phyloP scores from a whole-genome alignment of 1,139 yeast species.

The Saccharomycopsis phalli region DNA sequence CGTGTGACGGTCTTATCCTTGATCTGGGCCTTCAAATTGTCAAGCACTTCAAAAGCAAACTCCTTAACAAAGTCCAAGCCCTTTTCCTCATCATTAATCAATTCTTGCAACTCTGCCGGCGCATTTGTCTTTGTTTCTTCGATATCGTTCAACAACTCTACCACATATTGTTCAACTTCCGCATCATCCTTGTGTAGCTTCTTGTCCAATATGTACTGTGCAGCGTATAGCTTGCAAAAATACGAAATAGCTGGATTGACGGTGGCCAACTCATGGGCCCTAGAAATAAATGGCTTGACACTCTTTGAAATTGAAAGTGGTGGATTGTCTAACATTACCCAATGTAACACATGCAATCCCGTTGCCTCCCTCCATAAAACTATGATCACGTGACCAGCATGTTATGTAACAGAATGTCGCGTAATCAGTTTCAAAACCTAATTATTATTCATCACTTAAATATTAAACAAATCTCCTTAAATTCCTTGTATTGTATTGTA shows the following conservation, averaged over 20 bases:
- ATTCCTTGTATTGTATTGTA: too few relatives aligned
- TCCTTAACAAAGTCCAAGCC: slow-evolving; percentile 50
- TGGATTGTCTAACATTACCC: slow-evolving; percentile 4
- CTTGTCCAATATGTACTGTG: slow-evolving; percentile 52
- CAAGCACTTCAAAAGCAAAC: slow-evolving; percentile 57
- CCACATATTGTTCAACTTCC: slow-evolving; percentile 49
- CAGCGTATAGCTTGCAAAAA: slow-evolving; percentile 52
- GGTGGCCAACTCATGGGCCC: slow-evolving; percentile 42
- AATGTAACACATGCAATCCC: too few relatives aligned
- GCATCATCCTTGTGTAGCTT: slow-evolving; percentile 47
- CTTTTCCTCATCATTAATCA: slow-evolving; percentile 48
- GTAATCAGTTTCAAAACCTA: too few relatives aligned
- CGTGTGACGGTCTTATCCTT: slow-evolving; percentile 30
- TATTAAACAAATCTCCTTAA: too few relatives aligned
- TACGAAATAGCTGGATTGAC: slow-evolving; percentile 50
- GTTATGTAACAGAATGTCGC: too few relatives aligned
- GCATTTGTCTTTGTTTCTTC: slow-evolving; percentile 39
- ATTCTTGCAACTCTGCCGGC: slow-evolving; percentile 34
- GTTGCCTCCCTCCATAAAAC: too few relatives aligned
- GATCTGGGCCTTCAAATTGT: slow-evolving; percentile 40
- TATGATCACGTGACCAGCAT: too few relatives aligned
- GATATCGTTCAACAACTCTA: slow-evolving; percentile 51
- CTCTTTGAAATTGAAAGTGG: slow-evolving; percentile 30
- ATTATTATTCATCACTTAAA: too few relatives aligned
- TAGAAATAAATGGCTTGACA: slow-evolving; percentile 37